These are phyloP conservation scores for Botrytis byssoidea DNA, from an alignment of 2,329 filamentous ascomycete genomes.

Conservation along the genomic window DNA sequence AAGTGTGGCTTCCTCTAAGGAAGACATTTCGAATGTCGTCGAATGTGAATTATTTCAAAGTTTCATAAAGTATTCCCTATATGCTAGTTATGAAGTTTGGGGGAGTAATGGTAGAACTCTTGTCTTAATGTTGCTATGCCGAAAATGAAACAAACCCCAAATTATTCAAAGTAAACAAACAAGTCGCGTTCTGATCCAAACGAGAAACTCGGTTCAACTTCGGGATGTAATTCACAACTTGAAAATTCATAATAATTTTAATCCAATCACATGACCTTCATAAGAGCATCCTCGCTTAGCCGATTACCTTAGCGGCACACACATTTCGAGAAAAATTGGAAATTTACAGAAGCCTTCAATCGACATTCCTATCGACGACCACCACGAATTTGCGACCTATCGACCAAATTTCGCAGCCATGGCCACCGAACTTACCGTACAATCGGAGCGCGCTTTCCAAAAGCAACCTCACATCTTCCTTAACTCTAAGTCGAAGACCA, in stretches of 20 bases:
- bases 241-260: background rate
- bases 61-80: conserved; percentile 1
- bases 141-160: conserved; percentile 26
- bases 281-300: conserved; percentile 23
- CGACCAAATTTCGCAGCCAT: conserved; percentile 51
- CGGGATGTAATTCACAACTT: background rate
- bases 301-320: conserved; percentile 26
- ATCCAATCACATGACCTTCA: conserved; percentile 17
- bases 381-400: conserved; percentile 35
- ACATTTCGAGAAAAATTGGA: conserved; percentile 26
- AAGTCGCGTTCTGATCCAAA: conserved; percentile 14
- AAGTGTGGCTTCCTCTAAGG: conserved; percentile 48
- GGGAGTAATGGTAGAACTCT: conserved; percentile 21
- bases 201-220: background rate
- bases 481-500: conserved; percentile 90
- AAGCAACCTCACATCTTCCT: conserved; percentile 99
- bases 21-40: conserved; percentile 40
- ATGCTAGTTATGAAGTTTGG: conserved; percentile 14
- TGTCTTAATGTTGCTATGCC: conserved; percentile 26
- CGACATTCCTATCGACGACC: conserved; percentile 26
- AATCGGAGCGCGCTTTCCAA: conserved; percentile 99
- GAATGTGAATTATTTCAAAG: background rate
- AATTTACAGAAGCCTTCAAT: conserved; percentile 21
- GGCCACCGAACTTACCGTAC: conserved; percentile 98
- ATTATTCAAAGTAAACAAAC: conserved; percentile 26